Evolutionary conservation across 352 stramenopile species (phyloP).

Genomic region (Phytopythium montanum): DNA sequence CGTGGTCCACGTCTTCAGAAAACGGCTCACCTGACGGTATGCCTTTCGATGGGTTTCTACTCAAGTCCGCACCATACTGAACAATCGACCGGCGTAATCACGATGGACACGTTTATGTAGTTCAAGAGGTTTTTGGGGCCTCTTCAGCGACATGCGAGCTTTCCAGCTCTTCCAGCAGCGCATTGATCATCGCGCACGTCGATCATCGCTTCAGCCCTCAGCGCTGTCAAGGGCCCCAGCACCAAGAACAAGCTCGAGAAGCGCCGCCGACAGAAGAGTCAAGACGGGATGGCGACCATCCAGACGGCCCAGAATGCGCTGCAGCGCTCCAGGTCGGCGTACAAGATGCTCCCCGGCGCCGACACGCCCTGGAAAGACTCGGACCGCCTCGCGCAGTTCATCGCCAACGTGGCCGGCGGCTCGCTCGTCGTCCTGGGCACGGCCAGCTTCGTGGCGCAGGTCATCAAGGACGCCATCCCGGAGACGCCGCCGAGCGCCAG

Average conservation of each 20-base stretch:
- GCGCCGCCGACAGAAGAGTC: not conserved
- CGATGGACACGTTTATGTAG: not conserved
- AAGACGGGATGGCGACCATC: not conserved
- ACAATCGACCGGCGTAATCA: not conserved
- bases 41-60: not conserved
- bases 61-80: not conserved
- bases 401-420: constrained; percentile 57
- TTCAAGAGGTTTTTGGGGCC: not conserved
- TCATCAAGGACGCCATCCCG: constrained; percentile 19
- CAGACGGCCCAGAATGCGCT: not conserved
- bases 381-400: constrained; percentile 53
- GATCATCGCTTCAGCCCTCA: not conserved
- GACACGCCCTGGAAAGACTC: constrained; percentile 55
- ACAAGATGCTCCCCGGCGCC: constrained; percentile 1
- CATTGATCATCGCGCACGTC: not conserved
- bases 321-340: not conserved
- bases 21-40: not conserved
- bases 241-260: not conserved
- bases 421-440: constrained; percentile 39
- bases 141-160: constrained; percentile 2
- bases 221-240: not conserved
- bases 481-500: constrained; percentile 26
- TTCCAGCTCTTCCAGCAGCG: not conserved
- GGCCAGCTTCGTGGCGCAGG: constrained; percentile 30
- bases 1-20: not conserved